phyloP scores from a whole-genome alignment of 2,329 filamentous ascomycete genomes.

The Stagonosporopsis cucurbitacearum region DNA sequence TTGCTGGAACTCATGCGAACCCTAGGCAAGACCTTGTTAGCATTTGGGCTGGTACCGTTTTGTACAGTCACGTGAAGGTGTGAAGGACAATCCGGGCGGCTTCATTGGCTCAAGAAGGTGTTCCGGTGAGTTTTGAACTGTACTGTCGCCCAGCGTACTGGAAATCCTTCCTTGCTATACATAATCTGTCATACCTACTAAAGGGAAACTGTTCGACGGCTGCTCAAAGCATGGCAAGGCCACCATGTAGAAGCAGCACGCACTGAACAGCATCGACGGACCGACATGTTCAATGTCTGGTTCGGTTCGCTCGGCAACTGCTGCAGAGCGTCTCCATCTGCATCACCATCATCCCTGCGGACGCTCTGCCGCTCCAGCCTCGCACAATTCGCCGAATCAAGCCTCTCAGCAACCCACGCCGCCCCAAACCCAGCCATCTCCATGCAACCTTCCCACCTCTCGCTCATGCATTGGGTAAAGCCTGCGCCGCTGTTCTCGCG shows the following conservation, averaged over 20 bases:
- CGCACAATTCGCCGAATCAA: slow-evolving; percentile 3
- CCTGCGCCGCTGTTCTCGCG: neutral
- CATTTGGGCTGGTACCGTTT: slow-evolving; percentile 21
- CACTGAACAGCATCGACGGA: neutral
- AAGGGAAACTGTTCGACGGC: no score
- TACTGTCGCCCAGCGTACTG: no score
- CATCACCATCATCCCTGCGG: neutral
- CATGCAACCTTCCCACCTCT: slow-evolving; percentile 4
- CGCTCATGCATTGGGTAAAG: neutral
- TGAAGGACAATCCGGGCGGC: neutral
- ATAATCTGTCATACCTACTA: no score
- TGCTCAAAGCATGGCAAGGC: neutral
- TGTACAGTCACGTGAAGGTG: slow-evolving; percentile 25
- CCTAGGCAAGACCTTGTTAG: slow-evolving; percentile 20
- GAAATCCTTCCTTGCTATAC: no score
- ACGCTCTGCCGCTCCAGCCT: neutral
- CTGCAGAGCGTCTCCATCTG: neutral
- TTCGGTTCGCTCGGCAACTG: neutral
- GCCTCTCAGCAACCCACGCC: neutral
- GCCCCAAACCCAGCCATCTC: slow-evolving; percentile 2
- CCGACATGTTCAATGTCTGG: neutral
- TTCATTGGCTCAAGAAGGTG: neutral
- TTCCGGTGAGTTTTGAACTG: neutral
- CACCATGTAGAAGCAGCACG: neutral
- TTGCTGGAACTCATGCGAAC: slow-evolving; percentile 41